phyloP scores from a whole-genome alignment of 2,329 filamentous ascomycete species.

The Stagonosporopsis tanaceti region DNA sequence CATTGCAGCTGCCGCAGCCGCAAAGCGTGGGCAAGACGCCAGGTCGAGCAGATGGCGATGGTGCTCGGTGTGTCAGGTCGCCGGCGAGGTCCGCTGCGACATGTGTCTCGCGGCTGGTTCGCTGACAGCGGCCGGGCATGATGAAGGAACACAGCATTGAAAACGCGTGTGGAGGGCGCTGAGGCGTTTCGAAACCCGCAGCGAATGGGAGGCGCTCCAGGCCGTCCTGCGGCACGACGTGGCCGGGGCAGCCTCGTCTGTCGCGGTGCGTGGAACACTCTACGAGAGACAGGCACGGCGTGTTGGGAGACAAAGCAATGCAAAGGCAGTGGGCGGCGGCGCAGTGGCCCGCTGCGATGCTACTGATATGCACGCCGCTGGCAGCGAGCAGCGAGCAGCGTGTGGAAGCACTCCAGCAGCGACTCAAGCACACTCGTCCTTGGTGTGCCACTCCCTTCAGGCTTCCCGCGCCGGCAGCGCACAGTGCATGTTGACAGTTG shows the following conservation, averaged over 20 bases:
- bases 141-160: constrained; percentile 17
- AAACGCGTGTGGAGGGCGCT: not conserved
- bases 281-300: constrained; percentile 7
- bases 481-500: constrained; percentile 14
- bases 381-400: not conserved
- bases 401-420: no score
- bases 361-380: constrained; percentile 4
- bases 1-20: not conserved
- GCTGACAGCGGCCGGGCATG: constrained; percentile 3
- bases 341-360: not conserved
- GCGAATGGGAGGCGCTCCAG: constrained; percentile 18
- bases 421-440: no score
- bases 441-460: no score
- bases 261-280: constrained; percentile 11
- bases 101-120: not conserved
- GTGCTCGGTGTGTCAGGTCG: constrained; percentile 1
- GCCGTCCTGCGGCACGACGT: not conserved
- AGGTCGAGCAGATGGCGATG: not conserved
- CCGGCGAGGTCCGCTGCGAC: not conserved
- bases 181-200: constrained; percentile 22
- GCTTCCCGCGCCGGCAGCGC: no score
- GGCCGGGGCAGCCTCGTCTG: constrained; percentile 8
- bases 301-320: constrained; percentile 12
- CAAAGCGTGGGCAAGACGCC: not conserved
- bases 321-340: not conserved